Evolutionary conservation across 345 rosid genomes (phyloP).

Genomic region (Moricandia arvensis): DNA sequence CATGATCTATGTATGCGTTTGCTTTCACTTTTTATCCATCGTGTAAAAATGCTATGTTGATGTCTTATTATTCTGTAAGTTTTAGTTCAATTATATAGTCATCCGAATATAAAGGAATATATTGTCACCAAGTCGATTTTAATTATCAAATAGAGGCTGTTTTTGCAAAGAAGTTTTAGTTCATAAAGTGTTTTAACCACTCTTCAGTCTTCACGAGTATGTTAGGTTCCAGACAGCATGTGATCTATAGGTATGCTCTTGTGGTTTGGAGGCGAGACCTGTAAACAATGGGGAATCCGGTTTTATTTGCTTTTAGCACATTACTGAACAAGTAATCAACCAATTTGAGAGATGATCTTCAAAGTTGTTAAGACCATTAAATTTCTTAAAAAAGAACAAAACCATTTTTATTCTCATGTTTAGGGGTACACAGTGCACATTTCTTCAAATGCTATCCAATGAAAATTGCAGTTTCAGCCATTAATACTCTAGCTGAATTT

Average conservation of each 20-base stretch:
- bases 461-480: neutral
- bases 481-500: neutral
- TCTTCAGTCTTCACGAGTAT: neutral
- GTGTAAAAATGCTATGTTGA: constrained; percentile 28
- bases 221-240: neutral
- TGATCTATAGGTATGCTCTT: neutral
- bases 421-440: neutral
- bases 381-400: no score
- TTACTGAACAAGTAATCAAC: neutral
- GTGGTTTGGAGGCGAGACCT: neutral
- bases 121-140: neutral
- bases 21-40: constrained; percentile 11
- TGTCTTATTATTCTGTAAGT: neutral
- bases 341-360: neutral
- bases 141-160: neutral
- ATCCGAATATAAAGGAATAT: neutral
- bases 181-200: neutral
- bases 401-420: no score
- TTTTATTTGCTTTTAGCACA: neutral
- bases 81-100: neutral
- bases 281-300: neutral
- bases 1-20: constrained; percentile 14
- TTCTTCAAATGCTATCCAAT: neutral
- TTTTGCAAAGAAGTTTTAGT: neutral
- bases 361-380: neutral